These are phyloP conservation scores for Lactifluus echinatus DNA, from an alignment of 768 basidiomycete genomes.

Conservation along the genomic window DNA sequence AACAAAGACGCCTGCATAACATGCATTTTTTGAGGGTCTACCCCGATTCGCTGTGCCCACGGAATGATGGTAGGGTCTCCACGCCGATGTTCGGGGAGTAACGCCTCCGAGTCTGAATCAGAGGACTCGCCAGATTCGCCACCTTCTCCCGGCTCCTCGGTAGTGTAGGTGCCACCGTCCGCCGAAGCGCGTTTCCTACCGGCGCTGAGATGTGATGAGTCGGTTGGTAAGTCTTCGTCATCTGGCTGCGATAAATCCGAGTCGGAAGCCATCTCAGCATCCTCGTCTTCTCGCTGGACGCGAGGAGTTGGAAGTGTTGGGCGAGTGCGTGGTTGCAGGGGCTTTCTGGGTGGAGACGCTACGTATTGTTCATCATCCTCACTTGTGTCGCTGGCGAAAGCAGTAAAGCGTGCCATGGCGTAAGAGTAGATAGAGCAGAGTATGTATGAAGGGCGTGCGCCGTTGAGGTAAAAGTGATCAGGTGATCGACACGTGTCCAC, in stretches of 20 bases:
- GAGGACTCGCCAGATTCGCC: constrained; percentile 30
- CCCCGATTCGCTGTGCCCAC: constrained; percentile 63
- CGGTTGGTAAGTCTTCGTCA: constrained; percentile 39
- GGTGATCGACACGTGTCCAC: background rate
- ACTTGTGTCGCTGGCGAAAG: constrained; percentile 19
- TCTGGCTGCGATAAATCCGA: constrained; percentile 39
- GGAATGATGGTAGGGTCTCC: constrained; percentile 49
- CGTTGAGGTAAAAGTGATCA: background rate
- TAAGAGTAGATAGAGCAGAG: background rate
- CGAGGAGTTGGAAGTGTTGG: background rate
- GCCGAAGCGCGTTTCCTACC: background rate
- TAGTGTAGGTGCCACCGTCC: background rate
- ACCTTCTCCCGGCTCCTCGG: constrained; percentile 36
- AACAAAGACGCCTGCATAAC: constrained; percentile 92
- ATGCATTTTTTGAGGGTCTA: constrained; percentile 85
- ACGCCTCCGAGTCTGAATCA: constrained; percentile 24
- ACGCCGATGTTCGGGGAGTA: constrained; percentile 23
- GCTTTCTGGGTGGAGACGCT: constrained; percentile 1
- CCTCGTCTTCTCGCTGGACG: constrained; percentile 1
- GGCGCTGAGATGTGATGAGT: constrained; percentile 21
- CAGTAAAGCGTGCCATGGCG: constrained; percentile 20
- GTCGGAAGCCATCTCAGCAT: constrained; percentile 13
- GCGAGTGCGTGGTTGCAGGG: background rate
- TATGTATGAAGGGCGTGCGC: too few species aligned
- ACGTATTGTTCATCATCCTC: constrained; percentile 17